phyloP scores from a whole-genome alignment of 225 moss, liverwort and hornwort species.

The Sphagnum tenellum region DNA sequence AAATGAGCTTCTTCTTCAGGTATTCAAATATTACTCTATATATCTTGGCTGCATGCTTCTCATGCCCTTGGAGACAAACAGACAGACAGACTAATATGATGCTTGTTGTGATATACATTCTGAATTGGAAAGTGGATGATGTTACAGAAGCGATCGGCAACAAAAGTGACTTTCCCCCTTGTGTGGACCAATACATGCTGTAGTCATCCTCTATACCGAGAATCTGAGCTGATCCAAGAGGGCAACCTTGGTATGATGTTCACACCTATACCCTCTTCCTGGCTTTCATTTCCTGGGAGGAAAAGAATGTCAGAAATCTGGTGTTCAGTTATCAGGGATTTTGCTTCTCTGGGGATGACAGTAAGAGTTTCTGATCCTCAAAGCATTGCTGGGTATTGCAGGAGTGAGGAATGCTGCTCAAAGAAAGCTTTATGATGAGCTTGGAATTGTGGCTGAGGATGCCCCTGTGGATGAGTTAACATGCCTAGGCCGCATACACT shows the following conservation, averaged over 20 bases:
- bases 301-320: too few relatives aligned
- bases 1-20: slow-evolving; percentile 90
- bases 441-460: slow-evolving; percentile 81
- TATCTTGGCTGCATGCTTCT: too few relatives aligned
- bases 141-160: slow-evolving; percentile 88
- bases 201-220: slow-evolving; percentile 89
- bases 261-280: not conserved
- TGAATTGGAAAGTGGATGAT: not conserved
- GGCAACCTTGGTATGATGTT: slow-evolving; percentile 45
- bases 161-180: slow-evolving; percentile 91
- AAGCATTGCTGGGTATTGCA: slow-evolving; percentile 14
- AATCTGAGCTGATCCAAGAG: slow-evolving; percentile 82
- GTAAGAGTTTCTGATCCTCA: too few relatives aligned
- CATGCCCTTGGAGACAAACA: too few relatives aligned
- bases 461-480: slow-evolving; percentile 91
- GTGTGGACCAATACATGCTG: slow-evolving; percentile 99
- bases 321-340: too few relatives aligned
- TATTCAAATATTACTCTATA: slow-evolving; percentile 4
- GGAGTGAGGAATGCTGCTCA: slow-evolving; percentile 97
- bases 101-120: not conserved
- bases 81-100: not conserved
- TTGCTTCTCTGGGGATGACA: too few relatives aligned
- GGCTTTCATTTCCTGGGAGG: not conserved
- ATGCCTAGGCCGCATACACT: slow-evolving; percentile 76
- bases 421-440: slow-evolving; percentile 86